Evolutionary conservation across 257 asterid species (phyloP).

Genomic region (Coffea eugenioides): DNA sequence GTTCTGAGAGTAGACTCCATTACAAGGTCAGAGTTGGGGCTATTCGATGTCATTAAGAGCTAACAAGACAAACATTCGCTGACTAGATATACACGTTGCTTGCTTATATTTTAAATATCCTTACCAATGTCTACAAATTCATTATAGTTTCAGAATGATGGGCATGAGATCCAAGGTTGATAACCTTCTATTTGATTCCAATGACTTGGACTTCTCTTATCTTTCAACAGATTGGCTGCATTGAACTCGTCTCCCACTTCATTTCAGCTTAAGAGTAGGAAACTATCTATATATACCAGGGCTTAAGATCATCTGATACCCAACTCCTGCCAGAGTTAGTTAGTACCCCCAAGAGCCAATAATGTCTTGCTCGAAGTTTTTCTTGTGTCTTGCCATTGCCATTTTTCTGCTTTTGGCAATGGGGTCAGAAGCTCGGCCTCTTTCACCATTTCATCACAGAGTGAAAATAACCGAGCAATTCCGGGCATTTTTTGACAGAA

Average conservation of each 20-base stretch:
- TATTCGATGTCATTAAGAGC: conserved; percentile 28
- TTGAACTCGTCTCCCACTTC: conserved; percentile 1
- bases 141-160: conserved; percentile 12
- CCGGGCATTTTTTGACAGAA: conserved; percentile 28
- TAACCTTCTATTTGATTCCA: conserved; percentile 12
- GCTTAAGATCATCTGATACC: neutral
- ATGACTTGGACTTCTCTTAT: conserved; percentile 25
- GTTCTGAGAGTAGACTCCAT: neutral
- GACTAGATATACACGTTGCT: conserved; percentile 43
- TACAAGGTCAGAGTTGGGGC: conserved; percentile 17
- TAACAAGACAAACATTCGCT: conserved; percentile 20
- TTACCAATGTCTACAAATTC: neutral
- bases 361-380: conserved; percentile 30
- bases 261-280: neutral
- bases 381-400: conserved; percentile 31
- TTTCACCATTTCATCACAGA: neutral
- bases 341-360: neutral
- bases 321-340: neutral
- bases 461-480: conserved; percentile 18
- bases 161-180: conserved; percentile 17
- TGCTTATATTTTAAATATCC: conserved; percentile 3
- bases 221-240: conserved; percentile 23
- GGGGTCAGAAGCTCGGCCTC: conserved; percentile 22
- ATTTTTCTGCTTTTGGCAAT: conserved; percentile 22
- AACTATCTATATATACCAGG: neutral